A percentile compares a stretch with the other conserved stretches of the same genome.
Conservation (phyloP, 768 basidiomycete genomes). For the Tylopilus sp. region DNA sequence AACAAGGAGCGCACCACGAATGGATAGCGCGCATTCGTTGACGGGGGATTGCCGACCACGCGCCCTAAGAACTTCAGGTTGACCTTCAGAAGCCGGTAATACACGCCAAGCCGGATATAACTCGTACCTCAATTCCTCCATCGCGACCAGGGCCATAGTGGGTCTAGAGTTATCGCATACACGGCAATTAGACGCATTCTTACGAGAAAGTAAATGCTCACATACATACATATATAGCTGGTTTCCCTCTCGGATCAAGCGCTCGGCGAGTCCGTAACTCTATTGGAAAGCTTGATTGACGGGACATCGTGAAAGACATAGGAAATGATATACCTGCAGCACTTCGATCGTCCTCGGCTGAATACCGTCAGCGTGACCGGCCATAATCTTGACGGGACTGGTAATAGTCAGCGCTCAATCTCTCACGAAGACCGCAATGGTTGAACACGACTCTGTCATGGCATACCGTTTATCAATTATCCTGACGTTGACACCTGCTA, state of each 20-base stretch:
- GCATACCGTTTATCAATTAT: constrained; percentile 47
- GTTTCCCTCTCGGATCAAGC: constrained; percentile 56
- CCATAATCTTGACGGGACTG: constrained; percentile 40
- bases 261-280: constrained; percentile 48
- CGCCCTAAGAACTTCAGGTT: background rate
- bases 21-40: background rate
- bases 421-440: background rate
- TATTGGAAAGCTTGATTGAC: constrained; percentile 29
- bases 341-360: constrained; percentile 56
- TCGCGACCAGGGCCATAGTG: background rate
- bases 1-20: background rate
- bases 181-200: too few species aligned
- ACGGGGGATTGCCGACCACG: too few species aligned
- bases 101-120: background rate
- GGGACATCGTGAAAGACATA: background rate
- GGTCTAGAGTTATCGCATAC: background rate
- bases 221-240: constrained; percentile 69
- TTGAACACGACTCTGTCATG: too few species aligned
- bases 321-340: constrained; percentile 37
- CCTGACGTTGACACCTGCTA: constrained; percentile 41
- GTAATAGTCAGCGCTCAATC: background rate
- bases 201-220: too few species aligned
- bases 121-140: background rate
- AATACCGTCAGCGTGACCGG: constrained; percentile 55
- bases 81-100: background rate